phyloP scores from a whole-genome alignment of 202 grass and related monocot genomes.

The Schoenoplectus tabernaemontani region DNA sequence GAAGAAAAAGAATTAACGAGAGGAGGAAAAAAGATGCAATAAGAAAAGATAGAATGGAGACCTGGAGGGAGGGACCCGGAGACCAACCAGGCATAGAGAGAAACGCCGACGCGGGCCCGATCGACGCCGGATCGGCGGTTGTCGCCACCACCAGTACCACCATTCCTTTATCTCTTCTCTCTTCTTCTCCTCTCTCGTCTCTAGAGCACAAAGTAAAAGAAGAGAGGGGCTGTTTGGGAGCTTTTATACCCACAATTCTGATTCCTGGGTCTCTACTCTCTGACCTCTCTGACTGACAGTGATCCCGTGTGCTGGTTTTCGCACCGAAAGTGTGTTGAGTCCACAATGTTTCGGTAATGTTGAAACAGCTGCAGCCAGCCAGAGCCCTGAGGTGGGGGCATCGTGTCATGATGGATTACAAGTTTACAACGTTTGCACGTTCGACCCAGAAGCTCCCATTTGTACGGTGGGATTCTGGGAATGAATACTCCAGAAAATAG shows the following conservation, averaged over 20 bases:
- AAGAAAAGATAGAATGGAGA: slow-evolving; percentile 7
- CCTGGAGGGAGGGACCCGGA: slow-evolving; percentile 64
- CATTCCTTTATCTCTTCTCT: slow-evolving; percentile 25
- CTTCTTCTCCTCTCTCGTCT: not conserved
- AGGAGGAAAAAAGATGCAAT: not conserved
- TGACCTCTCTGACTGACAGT: no score
- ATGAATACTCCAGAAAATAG: no score
- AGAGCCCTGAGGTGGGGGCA: no score
- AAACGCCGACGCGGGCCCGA: slow-evolving; percentile 75
- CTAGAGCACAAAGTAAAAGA: not conserved
- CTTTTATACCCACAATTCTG: no score
- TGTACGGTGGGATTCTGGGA: no score
- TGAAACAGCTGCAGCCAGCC: no score
- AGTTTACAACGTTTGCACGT: no score
- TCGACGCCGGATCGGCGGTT: slow-evolving; percentile 64
- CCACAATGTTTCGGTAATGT: not conserved
- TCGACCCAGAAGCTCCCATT: no score
- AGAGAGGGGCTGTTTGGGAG: not conserved
- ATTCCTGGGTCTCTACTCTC: no score
- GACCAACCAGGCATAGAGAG: slow-evolving; percentile 91
- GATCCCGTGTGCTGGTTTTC: not conserved
- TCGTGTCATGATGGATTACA: no score
- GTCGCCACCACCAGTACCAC: slow-evolving; percentile 82
- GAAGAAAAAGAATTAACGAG: no score
- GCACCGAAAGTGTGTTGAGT: not conserved